phyloP scores from a whole-genome alignment of 139 green algal species.

The Nannochloris sp. region DNA sequence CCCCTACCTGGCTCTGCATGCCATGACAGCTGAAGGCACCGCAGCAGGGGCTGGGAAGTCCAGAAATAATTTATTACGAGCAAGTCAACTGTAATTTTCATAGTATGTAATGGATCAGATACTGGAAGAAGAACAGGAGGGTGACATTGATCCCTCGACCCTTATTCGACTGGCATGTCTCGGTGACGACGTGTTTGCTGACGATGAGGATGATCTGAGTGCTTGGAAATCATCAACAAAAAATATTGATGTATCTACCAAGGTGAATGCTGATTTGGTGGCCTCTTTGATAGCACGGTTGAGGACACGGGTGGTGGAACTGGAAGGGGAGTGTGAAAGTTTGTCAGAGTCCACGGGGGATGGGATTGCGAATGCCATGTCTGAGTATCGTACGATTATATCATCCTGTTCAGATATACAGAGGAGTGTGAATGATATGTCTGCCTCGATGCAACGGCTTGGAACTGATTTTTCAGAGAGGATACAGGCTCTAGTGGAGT shows the following conservation, averaged over 20 bases:
- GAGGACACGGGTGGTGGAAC: neutral
- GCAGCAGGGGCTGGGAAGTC: constrained; percentile 45
- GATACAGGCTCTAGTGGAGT: neutral
- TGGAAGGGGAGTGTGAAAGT: neutral
- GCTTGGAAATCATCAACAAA: neutral
- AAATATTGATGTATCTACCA: neutral
- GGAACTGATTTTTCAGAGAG: constrained; percentile 3
- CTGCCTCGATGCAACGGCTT: constrained; percentile 4
- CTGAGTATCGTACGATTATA: neutral
- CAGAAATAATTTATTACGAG: constrained; percentile 43
- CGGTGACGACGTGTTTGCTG: neutral
- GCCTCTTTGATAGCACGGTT: neutral
- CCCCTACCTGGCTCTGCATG: constrained; percentile 51
- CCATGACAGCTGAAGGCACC: constrained; percentile 45
- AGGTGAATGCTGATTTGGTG: neutral
- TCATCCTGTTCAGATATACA: constrained; percentile 1
- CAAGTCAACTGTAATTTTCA: neutral
- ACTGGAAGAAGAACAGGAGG: too few relatives aligned
- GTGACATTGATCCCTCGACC: too few relatives aligned
- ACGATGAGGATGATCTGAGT: neutral
- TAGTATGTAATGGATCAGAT: too few relatives aligned
- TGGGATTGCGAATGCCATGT: neutral
- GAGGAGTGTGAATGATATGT: neutral
- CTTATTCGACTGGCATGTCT: too few relatives aligned
- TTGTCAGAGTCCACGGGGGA: neutral